Percentiles rank a stretch among this genome's conserved stretches.
Evolutionary conservation across 345 rosid genomes (phyloP).

Genomic region (Cardiospermum halicacabum): DNA sequence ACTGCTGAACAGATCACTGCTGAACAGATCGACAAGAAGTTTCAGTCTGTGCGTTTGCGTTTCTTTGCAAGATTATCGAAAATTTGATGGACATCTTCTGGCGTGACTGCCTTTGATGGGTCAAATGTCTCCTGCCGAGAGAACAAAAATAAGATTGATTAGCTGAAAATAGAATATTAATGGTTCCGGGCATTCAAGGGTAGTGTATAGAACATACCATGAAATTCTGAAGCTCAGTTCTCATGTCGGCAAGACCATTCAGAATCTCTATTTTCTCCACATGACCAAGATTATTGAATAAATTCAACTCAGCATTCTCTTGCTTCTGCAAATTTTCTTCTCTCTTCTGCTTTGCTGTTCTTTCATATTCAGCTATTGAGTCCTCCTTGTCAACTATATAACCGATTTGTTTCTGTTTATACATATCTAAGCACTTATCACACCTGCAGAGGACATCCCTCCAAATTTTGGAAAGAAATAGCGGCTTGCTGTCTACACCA

Average conservation of each 20-base stretch:
- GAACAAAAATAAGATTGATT: not conserved
- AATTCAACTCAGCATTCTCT: conserved; percentile 60
- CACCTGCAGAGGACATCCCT: conserved; percentile 82
- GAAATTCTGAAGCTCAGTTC: conserved; percentile 60
- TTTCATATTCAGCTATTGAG: conserved; percentile 85
- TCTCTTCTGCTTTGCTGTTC: conserved; percentile 78
- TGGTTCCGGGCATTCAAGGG: not conserved
- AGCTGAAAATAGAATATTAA: not conserved
- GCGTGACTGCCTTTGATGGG: conserved; percentile 75
- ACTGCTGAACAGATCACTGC: not conserved
- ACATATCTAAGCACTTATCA: conserved; percentile 60
- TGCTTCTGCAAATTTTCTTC: conserved; percentile 83
- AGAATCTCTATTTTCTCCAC: conserved; percentile 87
- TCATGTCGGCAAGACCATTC: conserved; percentile 80
- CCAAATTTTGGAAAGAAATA: conserved; percentile 86
- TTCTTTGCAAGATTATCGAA: conserved; percentile 90
- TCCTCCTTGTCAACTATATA: conserved; percentile 78
- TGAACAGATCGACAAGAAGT: not conserved
- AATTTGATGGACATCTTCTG: conserved; percentile 76
- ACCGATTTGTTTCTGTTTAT: conserved; percentile 49
- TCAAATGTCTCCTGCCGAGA: conserved; percentile 62
- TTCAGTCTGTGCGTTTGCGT: conserved; percentile 52
- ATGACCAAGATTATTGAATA: conserved; percentile 74
- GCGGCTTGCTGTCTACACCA: conserved; percentile 41
- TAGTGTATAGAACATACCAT: conserved; percentile 42